Evolutionary conservation across 1,284 basidiomycete species (phyloP).

Genomic region (Ceratobasidium sp.): DNA sequence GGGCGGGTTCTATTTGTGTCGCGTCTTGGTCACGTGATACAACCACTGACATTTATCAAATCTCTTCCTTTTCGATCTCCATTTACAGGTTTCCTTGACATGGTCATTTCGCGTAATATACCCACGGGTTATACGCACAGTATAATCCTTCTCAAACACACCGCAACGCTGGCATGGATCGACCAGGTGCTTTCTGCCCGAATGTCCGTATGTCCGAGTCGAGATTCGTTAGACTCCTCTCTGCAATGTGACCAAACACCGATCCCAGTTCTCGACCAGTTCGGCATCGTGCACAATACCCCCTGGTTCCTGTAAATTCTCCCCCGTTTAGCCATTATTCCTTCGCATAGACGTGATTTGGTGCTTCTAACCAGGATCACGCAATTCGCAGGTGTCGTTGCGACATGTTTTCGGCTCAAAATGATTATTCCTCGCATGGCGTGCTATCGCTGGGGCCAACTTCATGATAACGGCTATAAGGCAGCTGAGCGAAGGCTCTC

Average conservation of each 20-base stretch:
- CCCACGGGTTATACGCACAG: no score
- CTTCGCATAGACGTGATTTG: not conserved
- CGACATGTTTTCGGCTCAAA: slow-evolving; percentile 3
- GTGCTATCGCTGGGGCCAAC: not conserved
- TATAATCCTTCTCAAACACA: no score
- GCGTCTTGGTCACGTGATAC: no score
- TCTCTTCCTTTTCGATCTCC: no score
- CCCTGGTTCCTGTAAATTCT: slow-evolving; percentile 11
- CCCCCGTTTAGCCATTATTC: not conserved
- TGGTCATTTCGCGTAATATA: no score
- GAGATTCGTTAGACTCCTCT: no score
- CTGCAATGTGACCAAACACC: no score
- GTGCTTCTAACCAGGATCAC: slow-evolving; percentile 39
- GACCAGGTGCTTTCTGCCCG: not conserved
- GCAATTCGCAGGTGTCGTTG: slow-evolving; percentile 12
- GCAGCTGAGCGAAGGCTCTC: not conserved
- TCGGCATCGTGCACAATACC: no score
- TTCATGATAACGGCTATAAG: not conserved
- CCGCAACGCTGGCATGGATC: not conserved
- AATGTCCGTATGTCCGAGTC: not conserved
- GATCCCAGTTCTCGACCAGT: no score
- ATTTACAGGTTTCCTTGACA: no score
- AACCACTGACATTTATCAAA: no score
- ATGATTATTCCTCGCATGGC: slow-evolving; percentile 1
- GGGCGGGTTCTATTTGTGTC: no score